A percentile compares a stretch with the other conserved stretches of the same genome.
Evolutionary conservation across 2,329 filamentous ascomycete species (phyloP).

Genomic region (Fusarium cicatricum): DNA sequence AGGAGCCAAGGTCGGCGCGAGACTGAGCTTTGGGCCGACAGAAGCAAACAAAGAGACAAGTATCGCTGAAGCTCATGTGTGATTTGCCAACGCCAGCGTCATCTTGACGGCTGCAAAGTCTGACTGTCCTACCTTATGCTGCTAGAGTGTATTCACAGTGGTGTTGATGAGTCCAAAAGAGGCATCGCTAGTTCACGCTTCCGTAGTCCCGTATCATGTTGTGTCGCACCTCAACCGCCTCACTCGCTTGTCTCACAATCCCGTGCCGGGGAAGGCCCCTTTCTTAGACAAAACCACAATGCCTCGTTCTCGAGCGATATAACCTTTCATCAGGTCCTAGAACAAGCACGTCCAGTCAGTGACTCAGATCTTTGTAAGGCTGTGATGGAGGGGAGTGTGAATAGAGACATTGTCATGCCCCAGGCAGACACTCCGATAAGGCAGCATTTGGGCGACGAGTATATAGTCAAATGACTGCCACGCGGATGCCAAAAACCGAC

Average conservation of each 20-base stretch:
- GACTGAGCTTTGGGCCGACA: conserved; percentile 8
- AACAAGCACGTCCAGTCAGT: conserved; percentile 40
- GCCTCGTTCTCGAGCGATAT: conserved; percentile 89
- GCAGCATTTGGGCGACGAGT: conserved; percentile 37
- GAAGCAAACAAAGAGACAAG: conserved; percentile 27
- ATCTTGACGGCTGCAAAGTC: conserved; percentile 18
- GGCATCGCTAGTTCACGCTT: conserved; percentile 19
- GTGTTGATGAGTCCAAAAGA: conserved; percentile 12
- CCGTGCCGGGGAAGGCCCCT: conserved; percentile 92
- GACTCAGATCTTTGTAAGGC: conserved; percentile 44
- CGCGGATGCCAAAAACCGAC: conserved; percentile 12
- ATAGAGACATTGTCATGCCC: conserved; percentile 28
- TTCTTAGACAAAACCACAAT: conserved; percentile 94
- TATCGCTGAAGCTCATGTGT: conserved; percentile 15
- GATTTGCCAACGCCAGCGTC: conserved; percentile 37
- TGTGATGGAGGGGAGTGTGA: conserved; percentile 31
- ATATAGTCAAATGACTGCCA: conserved; percentile 39
- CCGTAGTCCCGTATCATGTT: conserved; percentile 10
- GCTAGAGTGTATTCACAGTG: conserved; percentile 10
- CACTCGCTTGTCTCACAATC: conserved; percentile 54
- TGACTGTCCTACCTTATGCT: conserved; percentile 15
- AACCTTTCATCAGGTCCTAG: conserved; percentile 95
- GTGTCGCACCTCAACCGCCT: conserved; percentile 15
- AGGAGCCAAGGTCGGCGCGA: conserved; percentile 6
- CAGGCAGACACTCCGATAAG: conserved; percentile 35